Evolutionary conservation across 352 stramenopile genomes (phyloP), one percentile per base, ranked within the genome.

Genomic region (Blastocystis sp.): DNA sequence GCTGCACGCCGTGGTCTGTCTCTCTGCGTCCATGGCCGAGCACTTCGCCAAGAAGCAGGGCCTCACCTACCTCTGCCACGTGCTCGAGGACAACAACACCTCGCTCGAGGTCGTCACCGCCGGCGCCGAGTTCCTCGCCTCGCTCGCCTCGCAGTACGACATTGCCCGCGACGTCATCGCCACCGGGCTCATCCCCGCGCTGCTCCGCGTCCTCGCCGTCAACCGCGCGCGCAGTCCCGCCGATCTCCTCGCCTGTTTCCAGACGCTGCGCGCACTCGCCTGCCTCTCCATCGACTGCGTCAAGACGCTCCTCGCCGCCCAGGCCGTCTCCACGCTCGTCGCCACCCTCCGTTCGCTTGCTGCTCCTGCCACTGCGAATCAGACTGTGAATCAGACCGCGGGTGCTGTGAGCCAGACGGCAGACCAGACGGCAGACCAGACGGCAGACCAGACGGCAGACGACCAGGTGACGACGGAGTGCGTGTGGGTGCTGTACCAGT

Each of bases 31-130:
- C 23, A 59, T 40, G 41, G 28, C 53, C 40, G 34, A 76, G 7
- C 52, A 59, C 38, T 76, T 76, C 21, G 40, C 53, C 19, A 76
- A 48, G 66, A 76, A 48, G 38, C 66, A 76, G 21, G 66, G 66
- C 28, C 52, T 76, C 3, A 52, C 52, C 34, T 45, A 76, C 52
- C 5, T 76, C 19, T 40, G 34, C 48, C 41, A 40, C 28, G 14
- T 76, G n/a, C 28, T 76, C 48, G 38, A 48, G 7, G 66, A 76
- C 28, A 59, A 59, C 21, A 28, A 48, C 21, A 76, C 66, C 21
- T 76, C 28, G 21, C 5, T 56, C 48, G 66, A 76, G n/a, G 66
- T 76, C 3, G 21, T 60, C 14, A 76, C 66, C 23, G 66, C 66
- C 5, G 48, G 66, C 21, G 28, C 14, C 52, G 66, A 76, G n/a